phyloP scores from a whole-genome alignment of 768 basidiomycete genomes.

The Kwoniella sp. region DNA sequence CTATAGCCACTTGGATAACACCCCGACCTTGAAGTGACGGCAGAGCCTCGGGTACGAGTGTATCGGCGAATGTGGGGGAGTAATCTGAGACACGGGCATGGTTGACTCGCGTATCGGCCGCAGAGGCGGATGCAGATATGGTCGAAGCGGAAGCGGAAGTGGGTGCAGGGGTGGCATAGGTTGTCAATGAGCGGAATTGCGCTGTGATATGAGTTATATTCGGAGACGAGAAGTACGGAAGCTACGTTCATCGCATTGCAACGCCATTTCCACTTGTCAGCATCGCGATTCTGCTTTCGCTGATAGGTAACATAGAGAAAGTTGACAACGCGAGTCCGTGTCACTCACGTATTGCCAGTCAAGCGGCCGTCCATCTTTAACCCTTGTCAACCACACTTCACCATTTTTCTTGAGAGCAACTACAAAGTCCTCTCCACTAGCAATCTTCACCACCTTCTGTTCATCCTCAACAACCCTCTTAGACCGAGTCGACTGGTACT shows the following conservation, averaged over 20 bases:
- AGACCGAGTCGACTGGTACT: slow-evolving; percentile 7
- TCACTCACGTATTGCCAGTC: slow-evolving; percentile 70
- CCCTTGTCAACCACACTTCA: slow-evolving; percentile 46
- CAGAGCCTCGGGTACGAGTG: slow-evolving; percentile 64
- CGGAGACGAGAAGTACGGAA: slow-evolving; percentile 37
- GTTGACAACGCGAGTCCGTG: background rate
- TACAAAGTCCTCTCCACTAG: slow-evolving; percentile 71
- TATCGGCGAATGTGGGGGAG: slow-evolving; percentile 58
- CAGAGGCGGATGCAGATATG: background rate
- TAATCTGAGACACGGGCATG: slow-evolving; percentile 69
- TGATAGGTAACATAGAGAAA: background rate
- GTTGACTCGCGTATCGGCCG: slow-evolving; percentile 11
- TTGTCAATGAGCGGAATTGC: slow-evolving; percentile 77
- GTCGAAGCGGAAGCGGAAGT: slow-evolving; percentile 6
- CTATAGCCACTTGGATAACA: slow-evolving; percentile 83
- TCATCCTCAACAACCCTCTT: slow-evolving; percentile 16
- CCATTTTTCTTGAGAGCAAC: slow-evolving; percentile 66
- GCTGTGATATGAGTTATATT: slow-evolving; percentile 70
- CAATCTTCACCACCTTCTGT: slow-evolving; percentile 71
- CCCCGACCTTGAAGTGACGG: slow-evolving; percentile 72
- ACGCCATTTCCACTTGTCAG: too few species aligned
- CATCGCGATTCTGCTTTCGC: too few species aligned
- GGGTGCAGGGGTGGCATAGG: slow-evolving; percentile 42
- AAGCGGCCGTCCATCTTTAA: slow-evolving; percentile 22
- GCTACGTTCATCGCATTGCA: too few species aligned